Conservation (phyloP, 2,329 filamentous ascomycete species). For the Trichoderma koningii region DNA sequence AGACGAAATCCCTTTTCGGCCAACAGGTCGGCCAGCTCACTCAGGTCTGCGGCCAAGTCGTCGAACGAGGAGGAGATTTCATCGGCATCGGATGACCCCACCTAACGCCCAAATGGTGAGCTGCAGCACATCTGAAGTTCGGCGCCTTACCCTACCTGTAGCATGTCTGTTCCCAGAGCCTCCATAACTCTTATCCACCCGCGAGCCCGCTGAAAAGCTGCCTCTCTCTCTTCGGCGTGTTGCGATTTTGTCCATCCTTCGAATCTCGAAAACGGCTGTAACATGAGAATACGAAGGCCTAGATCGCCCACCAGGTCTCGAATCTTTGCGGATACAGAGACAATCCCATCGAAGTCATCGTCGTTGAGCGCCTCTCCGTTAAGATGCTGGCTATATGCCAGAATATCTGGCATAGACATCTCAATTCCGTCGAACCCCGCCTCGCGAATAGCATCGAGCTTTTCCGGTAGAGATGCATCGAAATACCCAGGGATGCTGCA, state of each 20-base stretch:
- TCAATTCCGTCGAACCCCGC: conserved; percentile 71
- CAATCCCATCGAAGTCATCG: conserved; percentile 56
- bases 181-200: conserved; percentile 73
- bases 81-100: conserved; percentile 63
- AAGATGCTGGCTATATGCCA: conserved; percentile 58
- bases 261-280: conserved; percentile 76
- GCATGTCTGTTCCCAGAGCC: conserved; percentile 57
- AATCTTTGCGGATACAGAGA: conserved; percentile 54
- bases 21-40: conserved; percentile 64
- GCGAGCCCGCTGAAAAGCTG: conserved; percentile 62
- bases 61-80: conserved; percentile 54
- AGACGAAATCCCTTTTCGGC: conserved; percentile 59
- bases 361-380: conserved; percentile 54
- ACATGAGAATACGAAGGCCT: conserved; percentile 64
- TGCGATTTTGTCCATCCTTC: conserved; percentile 66
- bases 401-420: conserved; percentile 72
- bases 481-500: conserved; percentile 54
- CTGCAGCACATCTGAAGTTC: conserved; percentile 55
- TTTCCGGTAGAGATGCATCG: conserved; percentile 57
- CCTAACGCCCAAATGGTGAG: conserved; percentile 34
- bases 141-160: neutral
- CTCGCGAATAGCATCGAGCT: conserved; percentile 62
- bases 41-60: conserved; percentile 61
- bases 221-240: conserved; percentile 55
- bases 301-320: conserved; percentile 56